phyloP scores from a whole-genome alignment of 352 stramenopile genomes.

The Globisporangium emineosum region DNA sequence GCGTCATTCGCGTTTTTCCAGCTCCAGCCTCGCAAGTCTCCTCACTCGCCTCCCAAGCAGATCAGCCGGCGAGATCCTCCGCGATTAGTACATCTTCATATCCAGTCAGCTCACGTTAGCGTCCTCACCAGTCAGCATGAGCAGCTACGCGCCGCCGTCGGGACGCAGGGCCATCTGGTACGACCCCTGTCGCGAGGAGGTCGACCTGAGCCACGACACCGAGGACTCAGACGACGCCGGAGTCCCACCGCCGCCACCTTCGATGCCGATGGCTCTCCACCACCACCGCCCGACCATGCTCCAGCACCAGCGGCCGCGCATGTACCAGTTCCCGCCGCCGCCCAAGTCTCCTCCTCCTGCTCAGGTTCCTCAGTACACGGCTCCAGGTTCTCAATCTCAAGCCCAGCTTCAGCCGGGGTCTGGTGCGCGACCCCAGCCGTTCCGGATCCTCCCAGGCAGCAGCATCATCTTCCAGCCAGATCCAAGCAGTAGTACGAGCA shows the following conservation, averaged over 20 bases:
- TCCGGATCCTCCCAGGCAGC: conserved; percentile 17
- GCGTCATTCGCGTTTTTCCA: conserved; percentile 17
- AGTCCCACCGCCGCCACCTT: neutral
- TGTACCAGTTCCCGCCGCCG: conserved; percentile 11
- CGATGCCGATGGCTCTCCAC: neutral
- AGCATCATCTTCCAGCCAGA: conserved; percentile 17
- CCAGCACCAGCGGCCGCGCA: neutral
- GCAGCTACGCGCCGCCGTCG: conserved; percentile 2
- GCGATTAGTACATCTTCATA: too few species aligned
- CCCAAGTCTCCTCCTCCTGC: conserved; percentile 6
- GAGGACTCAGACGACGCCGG: conserved; percentile 13
- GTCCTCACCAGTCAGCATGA: conserved; percentile 1
- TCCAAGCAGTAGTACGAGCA: conserved; percentile 18
- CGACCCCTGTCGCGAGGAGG: conserved; percentile 13
- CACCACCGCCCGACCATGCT: neutral
- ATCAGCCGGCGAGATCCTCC: neutral
- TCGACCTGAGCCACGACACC: conserved; percentile 18
- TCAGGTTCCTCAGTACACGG: neutral
- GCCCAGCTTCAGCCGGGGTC: neutral
- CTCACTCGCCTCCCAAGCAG: neutral
- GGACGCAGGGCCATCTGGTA: conserved; percentile 20
- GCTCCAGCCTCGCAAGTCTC: conserved; percentile 12
- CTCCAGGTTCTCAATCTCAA: neutral
- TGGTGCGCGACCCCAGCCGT: conserved; percentile 2
- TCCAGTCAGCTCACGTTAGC: too few species aligned